A percentile compares a stretch with the other conserved stretches of the same genome.
Conservation (phyloP, 192 early-diverging fungal species). For the Phycomyces blakesleeanus region DNA sequence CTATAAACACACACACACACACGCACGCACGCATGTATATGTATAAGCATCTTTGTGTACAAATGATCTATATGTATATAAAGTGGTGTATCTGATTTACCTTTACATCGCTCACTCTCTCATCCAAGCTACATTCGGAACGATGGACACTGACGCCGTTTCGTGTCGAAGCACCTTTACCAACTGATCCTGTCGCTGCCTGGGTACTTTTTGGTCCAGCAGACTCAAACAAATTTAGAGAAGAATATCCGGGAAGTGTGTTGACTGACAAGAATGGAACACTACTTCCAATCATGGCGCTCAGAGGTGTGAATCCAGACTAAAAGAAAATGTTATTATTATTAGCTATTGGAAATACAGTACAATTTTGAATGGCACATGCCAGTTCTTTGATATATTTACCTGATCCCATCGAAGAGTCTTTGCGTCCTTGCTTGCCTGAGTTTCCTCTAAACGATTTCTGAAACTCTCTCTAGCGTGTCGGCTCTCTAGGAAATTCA, state of each 20-base stretch:
- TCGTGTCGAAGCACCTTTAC: background rate
- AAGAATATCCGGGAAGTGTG: conserved; percentile 14
- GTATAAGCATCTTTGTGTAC: too few species aligned
- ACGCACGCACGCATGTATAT: too few species aligned
- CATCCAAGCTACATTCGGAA: conserved; percentile 17
- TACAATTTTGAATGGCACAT: too few species aligned
- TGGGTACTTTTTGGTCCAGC: conserved; percentile 6
- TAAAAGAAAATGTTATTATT: background rate
- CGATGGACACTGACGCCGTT: conserved; percentile 6
- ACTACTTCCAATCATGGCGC: conserved; percentile 13
- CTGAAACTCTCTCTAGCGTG: conserved; percentile 41
- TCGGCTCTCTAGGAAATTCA: conserved; percentile 41
- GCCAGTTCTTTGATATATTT: too few species aligned
- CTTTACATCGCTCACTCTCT: conserved; percentile 28
- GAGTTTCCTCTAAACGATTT: conserved; percentile 3
- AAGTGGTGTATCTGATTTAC: too few species aligned
- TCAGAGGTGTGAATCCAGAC: conserved; percentile 11
- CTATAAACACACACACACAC: conserved; percentile 25
- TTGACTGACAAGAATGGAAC: conserved; percentile 18
- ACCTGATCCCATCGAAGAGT: conserved; percentile 14
- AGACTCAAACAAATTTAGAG: conserved; percentile 35
- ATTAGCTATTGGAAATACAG: too few species aligned
- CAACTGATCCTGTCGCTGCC: background rate
- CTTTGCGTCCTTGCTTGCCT: background rate
- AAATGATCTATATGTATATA: too few species aligned